Percentiles rank a stretch among this genome's conserved stretches.
phyloP scores from a whole-genome alignment of 768 basidiomycete species.

The Multifurca ochricompacta region DNA sequence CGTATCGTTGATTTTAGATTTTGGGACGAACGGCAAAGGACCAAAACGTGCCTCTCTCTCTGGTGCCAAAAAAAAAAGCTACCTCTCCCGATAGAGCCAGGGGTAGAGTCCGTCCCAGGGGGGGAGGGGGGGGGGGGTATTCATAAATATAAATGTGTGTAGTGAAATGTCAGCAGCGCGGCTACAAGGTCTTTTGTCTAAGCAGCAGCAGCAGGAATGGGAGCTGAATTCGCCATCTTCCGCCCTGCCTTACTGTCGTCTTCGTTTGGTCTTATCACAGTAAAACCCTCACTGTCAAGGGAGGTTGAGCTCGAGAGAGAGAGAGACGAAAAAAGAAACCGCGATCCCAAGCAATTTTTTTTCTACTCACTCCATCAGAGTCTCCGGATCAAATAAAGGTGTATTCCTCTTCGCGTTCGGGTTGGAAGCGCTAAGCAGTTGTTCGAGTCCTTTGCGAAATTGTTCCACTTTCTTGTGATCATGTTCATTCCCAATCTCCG shows the following conservation, averaged over 20 bases:
- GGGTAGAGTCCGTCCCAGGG: too few relatives aligned
- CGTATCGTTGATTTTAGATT: too few relatives aligned
- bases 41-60: too few relatives aligned
- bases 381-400: conserved; percentile 26
- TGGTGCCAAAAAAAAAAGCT: too few relatives aligned
- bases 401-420: neutral
- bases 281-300: neutral
- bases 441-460: conserved; percentile 38
- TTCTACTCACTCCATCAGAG: neutral
- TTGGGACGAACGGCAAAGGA: too few relatives aligned
- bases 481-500: conserved; percentile 26
- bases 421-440: conserved; percentile 39
- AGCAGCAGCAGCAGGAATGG: too few relatives aligned
- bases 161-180: too few relatives aligned
- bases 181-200: too few relatives aligned
- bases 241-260: neutral
- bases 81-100: too few relatives aligned
- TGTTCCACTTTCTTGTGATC: conserved; percentile 35
- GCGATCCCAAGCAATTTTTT: too few relatives aligned
- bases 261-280: neutral
- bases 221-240: neutral
- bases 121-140: too few relatives aligned
- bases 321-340: neutral
- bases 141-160: too few relatives aligned
- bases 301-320: neutral